Evolutionary conservation across 352 stramenopile genomes (phyloP).

Genomic region (Elongisporangium prolatum): DNA sequence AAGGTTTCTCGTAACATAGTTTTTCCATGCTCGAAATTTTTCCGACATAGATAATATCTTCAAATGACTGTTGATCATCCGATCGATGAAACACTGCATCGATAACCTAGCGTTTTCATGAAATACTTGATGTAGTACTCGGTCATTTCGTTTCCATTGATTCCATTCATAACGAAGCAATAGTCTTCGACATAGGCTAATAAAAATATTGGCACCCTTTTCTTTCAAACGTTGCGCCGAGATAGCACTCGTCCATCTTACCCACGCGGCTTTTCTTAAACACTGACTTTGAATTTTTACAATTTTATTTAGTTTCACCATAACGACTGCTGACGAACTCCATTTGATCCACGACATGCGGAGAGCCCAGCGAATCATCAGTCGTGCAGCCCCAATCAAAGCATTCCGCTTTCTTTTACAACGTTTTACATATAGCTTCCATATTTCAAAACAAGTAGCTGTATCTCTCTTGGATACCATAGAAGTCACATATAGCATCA

Average conservation of each 20-base stretch:
- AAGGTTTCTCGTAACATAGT: background rate
- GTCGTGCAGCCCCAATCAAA: background rate
- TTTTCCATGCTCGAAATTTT: background rate
- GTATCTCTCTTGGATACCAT: background rate
- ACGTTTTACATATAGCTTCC: background rate
- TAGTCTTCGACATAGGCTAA: background rate
- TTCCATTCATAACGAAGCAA: conserved; percentile 8
- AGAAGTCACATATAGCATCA: background rate
- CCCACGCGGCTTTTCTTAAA: background rate
- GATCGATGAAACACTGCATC: background rate
- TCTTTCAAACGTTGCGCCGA: background rate
- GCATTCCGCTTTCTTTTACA: background rate
- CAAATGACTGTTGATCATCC: background rate
- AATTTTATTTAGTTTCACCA: background rate
- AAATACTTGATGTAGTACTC: background rate
- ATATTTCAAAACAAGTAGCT: conserved; percentile 1
- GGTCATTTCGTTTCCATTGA: conserved; percentile 8
- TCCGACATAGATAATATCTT: background rate
- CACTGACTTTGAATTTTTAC: background rate
- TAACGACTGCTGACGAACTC: background rate
- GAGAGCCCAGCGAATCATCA: background rate
- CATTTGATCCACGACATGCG: conserved; percentile 5
- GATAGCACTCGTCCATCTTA: background rate
- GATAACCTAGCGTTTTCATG: background rate
- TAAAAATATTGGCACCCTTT: background rate